phyloP scores from a whole-genome alignment of 2,329 filamentous ascomycete species.

The Aspergillus caelatus region DNA sequence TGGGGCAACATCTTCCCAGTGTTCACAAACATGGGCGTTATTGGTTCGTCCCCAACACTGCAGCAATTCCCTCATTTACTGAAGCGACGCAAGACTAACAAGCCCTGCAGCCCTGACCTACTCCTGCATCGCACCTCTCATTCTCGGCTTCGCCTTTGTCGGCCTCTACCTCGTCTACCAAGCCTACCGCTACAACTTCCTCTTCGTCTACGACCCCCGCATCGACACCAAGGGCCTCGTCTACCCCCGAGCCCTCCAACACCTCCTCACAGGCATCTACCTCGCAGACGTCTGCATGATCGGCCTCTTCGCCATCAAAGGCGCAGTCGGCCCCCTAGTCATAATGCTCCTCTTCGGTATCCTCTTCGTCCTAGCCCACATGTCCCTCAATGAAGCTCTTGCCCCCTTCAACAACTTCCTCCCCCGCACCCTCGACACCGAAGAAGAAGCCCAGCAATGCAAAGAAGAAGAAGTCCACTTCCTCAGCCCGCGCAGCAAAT shows the following conservation, averaged over 20 bases:
- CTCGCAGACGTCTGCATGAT: conserved; percentile 81
- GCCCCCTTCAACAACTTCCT: conserved; percentile 62
- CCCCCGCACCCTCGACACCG: conserved; percentile 67
- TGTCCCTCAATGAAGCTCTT: conserved; percentile 53
- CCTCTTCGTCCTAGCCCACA: conserved; percentile 74
- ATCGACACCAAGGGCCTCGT: conserved; percentile 88
- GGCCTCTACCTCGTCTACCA: conserved; percentile 81
- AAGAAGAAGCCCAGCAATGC: conserved; percentile 51
- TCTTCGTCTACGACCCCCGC: conserved; percentile 79
- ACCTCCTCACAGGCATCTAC: conserved; percentile 82
- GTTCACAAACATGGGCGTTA: conserved; percentile 77
- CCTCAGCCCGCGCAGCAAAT: conserved; percentile 7
- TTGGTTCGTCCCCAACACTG: conserved; percentile 57
- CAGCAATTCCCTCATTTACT: neutral
- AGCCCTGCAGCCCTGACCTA: conserved; percentile 72
- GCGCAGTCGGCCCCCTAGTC: conserved; percentile 67
- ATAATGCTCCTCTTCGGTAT: conserved; percentile 75
- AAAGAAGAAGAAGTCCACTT: conserved; percentile 33
- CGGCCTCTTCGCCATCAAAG: conserved; percentile 75
- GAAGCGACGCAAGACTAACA: conserved; percentile 12
- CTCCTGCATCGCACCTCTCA: conserved; percentile 81
- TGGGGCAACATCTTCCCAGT: conserved; percentile 86
- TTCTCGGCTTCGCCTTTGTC: conserved; percentile 77
- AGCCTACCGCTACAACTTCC: conserved; percentile 85
- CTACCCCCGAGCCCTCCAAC: conserved; percentile 82